Conservation (phyloP, 495 filamentous ascomycete genomes). For the Penicillium soppii region DNA sequence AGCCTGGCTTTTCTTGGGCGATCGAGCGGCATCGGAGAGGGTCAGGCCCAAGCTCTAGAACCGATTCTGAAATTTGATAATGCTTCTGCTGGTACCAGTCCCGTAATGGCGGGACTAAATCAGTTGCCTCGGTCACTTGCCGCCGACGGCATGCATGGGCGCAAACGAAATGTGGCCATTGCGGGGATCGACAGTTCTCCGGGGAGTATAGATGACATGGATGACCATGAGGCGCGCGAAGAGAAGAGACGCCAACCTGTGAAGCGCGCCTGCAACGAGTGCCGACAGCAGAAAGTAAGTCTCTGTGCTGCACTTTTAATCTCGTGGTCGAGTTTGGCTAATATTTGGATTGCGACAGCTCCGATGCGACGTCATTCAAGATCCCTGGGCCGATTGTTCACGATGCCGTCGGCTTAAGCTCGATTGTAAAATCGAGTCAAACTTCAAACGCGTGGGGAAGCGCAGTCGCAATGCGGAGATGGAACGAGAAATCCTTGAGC, state of each 20-base stretch:
- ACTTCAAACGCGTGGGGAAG: conserved; percentile 92
- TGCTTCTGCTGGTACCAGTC: conserved; percentile 39
- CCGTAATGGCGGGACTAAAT: conserved; percentile 46
- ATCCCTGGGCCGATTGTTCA: conserved; percentile 76
- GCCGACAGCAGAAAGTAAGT: conserved; percentile 87
- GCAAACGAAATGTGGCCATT: conserved; percentile 46
- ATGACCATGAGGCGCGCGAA: conserved; percentile 55
- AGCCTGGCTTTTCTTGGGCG: conserved; percentile 43
- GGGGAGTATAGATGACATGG: conserved; percentile 67
- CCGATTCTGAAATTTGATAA: conserved; percentile 30
- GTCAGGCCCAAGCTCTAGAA: conserved; percentile 31
- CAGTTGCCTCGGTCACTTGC: conserved; percentile 35
- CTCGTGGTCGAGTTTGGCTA: conserved; percentile 2
- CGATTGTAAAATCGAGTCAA: conserved; percentile 87
- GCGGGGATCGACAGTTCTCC: conserved; percentile 65
- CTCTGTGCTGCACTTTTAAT: background rate
- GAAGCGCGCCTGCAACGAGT: conserved; percentile 92
- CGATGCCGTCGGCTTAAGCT: conserved; percentile 84
- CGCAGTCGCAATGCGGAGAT: conserved; percentile 88
- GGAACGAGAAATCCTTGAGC: conserved; percentile 65
- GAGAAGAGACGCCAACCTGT: conserved; percentile 70
- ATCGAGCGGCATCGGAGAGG: conserved; percentile 38
- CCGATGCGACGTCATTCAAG: conserved; percentile 87
- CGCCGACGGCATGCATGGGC: conserved; percentile 35
- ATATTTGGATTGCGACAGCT: conserved; percentile 49